These are phyloP conservation scores for Actinomucor elegans DNA, from an alignment of 371 early-diverging fungal species.

Conservation along the genomic window DNA sequence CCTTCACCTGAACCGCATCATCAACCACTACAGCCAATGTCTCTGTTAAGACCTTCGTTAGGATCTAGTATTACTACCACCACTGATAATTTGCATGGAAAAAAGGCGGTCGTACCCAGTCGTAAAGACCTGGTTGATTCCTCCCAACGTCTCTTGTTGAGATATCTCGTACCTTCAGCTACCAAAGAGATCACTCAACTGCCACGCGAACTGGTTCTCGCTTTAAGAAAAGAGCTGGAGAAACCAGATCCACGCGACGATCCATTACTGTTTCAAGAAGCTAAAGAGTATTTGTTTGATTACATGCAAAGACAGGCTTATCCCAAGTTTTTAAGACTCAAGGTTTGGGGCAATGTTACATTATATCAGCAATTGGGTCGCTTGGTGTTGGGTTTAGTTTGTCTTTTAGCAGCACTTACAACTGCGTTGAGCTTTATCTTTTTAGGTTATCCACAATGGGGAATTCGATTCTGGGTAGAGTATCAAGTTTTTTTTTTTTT, in stretches of 20 bases:
- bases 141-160: conserved; percentile 54
- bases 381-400: conserved; percentile 51
- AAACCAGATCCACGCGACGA: conserved; percentile 50
- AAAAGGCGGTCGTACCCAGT: conserved; percentile 34
- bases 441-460: conserved; percentile 52
- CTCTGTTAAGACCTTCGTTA: not conserved
- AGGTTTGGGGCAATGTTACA: conserved; percentile 62
- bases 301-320: conserved; percentile 59
- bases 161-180: conserved; percentile 57
- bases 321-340: conserved; percentile 58
- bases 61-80: not conserved
- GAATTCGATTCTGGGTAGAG: conserved; percentile 55
- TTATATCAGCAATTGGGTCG: conserved; percentile 54
- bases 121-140: conserved; percentile 59
- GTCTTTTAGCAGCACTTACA: conserved; percentile 57
- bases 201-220: conserved; percentile 33
- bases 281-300: conserved; percentile 58
- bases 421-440: conserved; percentile 58
- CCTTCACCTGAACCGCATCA: not conserved
- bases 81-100: not conserved
- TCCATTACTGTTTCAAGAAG: conserved; percentile 58
- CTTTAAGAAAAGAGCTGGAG: conserved; percentile 33
- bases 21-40: not conserved
- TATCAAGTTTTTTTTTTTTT: conserved; percentile 31
- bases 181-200: conserved; percentile 50